Conservation (phyloP, 1,139 yeast species). For the Taphrina wiesneri region DNA sequence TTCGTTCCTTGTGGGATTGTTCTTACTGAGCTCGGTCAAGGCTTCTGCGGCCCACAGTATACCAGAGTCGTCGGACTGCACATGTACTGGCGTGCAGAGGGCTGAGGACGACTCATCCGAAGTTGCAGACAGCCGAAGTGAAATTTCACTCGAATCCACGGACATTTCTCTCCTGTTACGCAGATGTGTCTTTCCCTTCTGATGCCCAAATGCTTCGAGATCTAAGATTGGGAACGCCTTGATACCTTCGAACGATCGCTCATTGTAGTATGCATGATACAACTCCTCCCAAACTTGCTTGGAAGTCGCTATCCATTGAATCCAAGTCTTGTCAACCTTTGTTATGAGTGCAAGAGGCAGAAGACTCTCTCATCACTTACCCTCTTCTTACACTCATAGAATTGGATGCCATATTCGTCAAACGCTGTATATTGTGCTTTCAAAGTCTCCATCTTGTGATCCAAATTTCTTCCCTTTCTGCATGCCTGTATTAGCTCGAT, state of each 20-base stretch:
- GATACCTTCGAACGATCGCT: slow-evolving; percentile 10
- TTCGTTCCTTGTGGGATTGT: neutral
- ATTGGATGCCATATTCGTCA: slow-evolving; percentile 18
- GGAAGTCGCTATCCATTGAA: slow-evolving; percentile 13
- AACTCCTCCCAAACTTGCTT: slow-evolving; percentile 30
- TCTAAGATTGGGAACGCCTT: slow-evolving; percentile 22
- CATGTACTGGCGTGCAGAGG: neutral
- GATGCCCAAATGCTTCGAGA: neutral
- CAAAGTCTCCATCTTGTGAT: slow-evolving; percentile 31
- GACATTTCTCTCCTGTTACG: neutral
- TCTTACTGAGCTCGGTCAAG: neutral
- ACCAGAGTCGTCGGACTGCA: neutral
- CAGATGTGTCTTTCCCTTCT: slow-evolving; percentile 9
- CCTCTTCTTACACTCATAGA: slow-evolving; percentile 26
- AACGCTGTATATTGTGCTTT: slow-evolving; percentile 27
- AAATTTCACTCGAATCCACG: neutral
- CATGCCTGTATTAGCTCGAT: neutral
- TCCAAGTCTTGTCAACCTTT: slow-evolving; percentile 8
- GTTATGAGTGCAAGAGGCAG: neutral
- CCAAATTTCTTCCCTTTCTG: slow-evolving; percentile 27
- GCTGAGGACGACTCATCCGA: neutral
- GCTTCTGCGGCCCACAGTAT: neutral
- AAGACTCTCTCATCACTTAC: neutral
- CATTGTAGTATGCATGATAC: slow-evolving; percentile 14
- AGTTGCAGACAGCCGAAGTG: neutral